Conservation (phyloP, 345 rosid species). For the Boechera stricta region DNA sequence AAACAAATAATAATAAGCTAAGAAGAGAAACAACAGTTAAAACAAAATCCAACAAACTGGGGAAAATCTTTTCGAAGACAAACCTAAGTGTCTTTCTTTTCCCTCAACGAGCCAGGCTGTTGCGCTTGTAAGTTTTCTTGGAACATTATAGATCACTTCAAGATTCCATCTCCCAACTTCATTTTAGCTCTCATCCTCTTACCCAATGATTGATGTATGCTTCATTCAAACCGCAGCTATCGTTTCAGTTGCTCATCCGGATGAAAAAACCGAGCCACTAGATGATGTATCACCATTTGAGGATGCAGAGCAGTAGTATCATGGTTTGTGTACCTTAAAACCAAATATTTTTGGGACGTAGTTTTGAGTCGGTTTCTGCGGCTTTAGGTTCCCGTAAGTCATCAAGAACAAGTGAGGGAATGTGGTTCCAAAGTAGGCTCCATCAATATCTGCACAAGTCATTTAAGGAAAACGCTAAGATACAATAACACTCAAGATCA, state of each 20-base stretch:
- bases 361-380: slow-evolving; percentile 73
- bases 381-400: slow-evolving; percentile 86
- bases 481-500: slow-evolving; percentile 16
- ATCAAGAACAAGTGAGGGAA: slow-evolving; percentile 91
- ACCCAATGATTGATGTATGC: slow-evolving; percentile 12
- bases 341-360: slow-evolving; percentile 88
- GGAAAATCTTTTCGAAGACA: neutral
- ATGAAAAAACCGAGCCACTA: slow-evolving; percentile 11
- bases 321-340: slow-evolving; percentile 87
- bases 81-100: neutral
- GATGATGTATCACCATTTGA: slow-evolving; percentile 17
- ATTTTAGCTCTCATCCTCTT: slow-evolving; percentile 7
- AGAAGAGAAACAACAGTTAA: slow-evolving; percentile 16
- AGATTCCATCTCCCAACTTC: slow-evolving; percentile 16
- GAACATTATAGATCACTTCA: slow-evolving; percentile 9
- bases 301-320: slow-evolving; percentile 16
- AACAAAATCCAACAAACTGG: slow-evolving; percentile 30
- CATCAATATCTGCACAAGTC: slow-evolving; percentile 77
- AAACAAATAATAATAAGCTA: neutral
- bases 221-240: slow-evolving; percentile 17
- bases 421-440: slow-evolving; percentile 98
- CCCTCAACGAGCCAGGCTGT: slow-evolving; percentile 26
- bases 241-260: slow-evolving; percentile 15
- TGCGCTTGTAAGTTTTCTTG: slow-evolving; percentile 19
- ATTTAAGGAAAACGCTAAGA: slow-evolving; percentile 46